Conservation (phyloP, 805 yeast genomes). For the Yamadazyma tumulicola region DNA sequence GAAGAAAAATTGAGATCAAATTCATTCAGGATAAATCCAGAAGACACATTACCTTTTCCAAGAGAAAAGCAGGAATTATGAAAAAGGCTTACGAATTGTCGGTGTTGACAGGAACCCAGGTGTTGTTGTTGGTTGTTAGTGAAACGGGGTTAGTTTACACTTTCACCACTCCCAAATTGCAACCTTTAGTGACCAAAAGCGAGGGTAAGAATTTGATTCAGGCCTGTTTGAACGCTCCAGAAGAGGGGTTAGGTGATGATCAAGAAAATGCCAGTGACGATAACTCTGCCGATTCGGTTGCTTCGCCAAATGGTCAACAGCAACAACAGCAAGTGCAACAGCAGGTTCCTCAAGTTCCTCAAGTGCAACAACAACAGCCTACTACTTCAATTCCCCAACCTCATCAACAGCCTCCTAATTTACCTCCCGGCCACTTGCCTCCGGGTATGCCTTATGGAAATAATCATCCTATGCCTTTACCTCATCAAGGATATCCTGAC, state of each 20-base stretch:
- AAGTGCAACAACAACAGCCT: constrained; percentile 31
- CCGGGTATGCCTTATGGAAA: constrained; percentile 46
- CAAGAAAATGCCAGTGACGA: constrained; percentile 54
- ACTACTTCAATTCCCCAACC: constrained; percentile 25
- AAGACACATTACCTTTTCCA: constrained; percentile 96
- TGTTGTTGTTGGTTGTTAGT: constrained; percentile 86
- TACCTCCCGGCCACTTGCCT: constrained; percentile 40
- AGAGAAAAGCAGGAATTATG: constrained; percentile 98
- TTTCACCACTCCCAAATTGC: constrained; percentile 97
- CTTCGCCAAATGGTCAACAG: constrained; percentile 30
- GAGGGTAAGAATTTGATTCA: constrained; percentile 97
- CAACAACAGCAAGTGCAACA: constrained; percentile 25
- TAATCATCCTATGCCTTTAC: constrained; percentile 35
- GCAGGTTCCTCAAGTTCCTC: constrained; percentile 27
- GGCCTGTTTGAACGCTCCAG: constrained; percentile 97
- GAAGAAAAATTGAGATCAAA: constrained; percentile 92
- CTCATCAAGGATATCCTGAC: constrained; percentile 47
- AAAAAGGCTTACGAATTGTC: constrained; percentile 98
- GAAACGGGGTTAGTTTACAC: constrained; percentile 99
- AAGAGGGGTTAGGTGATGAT: constrained; percentile 67
- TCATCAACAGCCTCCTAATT: constrained; percentile 23
- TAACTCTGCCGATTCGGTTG: constrained; percentile 38
- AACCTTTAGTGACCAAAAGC: constrained; percentile 94
- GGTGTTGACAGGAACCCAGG: constrained; percentile 97
- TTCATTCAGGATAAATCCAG: constrained; percentile 97